phyloP scores from a whole-genome alignment of 768 basidiomycete genomes.

The Leccinum variicolor region DNA sequence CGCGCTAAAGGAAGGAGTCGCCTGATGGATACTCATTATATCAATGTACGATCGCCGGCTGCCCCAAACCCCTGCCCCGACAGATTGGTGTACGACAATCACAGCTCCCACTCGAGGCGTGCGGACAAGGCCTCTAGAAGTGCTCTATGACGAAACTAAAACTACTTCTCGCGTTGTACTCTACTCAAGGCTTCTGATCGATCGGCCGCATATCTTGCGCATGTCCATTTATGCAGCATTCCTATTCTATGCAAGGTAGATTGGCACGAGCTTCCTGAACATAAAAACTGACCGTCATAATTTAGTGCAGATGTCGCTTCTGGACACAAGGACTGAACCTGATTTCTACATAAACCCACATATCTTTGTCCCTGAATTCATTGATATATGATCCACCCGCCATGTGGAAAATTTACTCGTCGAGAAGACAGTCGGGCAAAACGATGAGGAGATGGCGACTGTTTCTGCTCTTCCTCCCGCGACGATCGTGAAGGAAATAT shows the following conservation, averaged over 20 bases:
- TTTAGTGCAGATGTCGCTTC: not conserved
- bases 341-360: not conserved
- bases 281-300: not conserved
- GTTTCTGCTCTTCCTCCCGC: too few species aligned
- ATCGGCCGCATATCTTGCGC: not conserved
- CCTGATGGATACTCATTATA: not conserved
- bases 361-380: not conserved
- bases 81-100: not conserved
- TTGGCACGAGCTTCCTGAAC: not conserved
- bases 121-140: not conserved
- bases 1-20: not conserved
- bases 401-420: too few species aligned
- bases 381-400: too few species aligned
- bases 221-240: not conserved
- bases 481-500: too few species aligned
- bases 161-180: not conserved
- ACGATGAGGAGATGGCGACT: too few species aligned
- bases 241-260: not conserved
- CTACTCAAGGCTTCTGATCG: not conserved
- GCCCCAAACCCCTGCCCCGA: not conserved
- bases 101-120: too few species aligned
- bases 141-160: not conserved
- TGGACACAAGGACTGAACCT: not conserved
- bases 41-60: not conserved
- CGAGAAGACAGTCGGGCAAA: too few species aligned